Conservation (phyloP, 768 basidiomycete species). For the Collybiopsis confluens region DNA sequence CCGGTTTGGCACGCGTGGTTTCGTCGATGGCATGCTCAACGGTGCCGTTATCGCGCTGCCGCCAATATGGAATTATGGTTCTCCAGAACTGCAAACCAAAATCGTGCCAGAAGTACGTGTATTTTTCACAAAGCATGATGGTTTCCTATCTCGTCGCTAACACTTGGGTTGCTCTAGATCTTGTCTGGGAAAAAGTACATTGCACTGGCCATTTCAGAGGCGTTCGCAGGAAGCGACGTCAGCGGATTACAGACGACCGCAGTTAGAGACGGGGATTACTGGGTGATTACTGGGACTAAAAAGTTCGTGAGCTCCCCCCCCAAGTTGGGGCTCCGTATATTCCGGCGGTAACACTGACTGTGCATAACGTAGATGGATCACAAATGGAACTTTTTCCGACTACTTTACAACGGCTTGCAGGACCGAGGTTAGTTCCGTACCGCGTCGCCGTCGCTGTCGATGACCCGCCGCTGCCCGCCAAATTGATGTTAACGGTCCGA, state of each 20-base stretch:
- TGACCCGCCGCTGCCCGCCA: too few relatives aligned
- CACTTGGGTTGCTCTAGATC: conserved; percentile 20
- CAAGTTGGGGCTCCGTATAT: too few relatives aligned
- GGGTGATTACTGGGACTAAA: conserved; percentile 91
- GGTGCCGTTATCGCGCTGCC: conserved; percentile 86
- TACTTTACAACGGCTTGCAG: conserved; percentile 79
- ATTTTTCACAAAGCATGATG: neutral
- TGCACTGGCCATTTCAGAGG: conserved; percentile 88
- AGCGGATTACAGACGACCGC: conserved; percentile 83
- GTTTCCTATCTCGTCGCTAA: neutral
- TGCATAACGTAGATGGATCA: conserved; percentile 64
- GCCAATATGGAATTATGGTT: conserved; percentile 84
- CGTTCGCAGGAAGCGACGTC: conserved; percentile 89
- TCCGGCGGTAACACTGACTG: neutral
- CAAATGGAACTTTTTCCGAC: conserved; percentile 82
- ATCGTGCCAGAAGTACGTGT: conserved; percentile 63
- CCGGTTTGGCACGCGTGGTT: conserved; percentile 80
- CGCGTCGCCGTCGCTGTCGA: neutral
- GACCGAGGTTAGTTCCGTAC: conserved; percentile 58
- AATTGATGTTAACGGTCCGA: neutral
- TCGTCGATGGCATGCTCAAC: conserved; percentile 81
- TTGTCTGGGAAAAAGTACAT: conserved; percentile 80
- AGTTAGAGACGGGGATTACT: conserved; percentile 77
- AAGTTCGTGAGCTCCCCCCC: conserved; percentile 46
- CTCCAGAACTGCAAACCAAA: conserved; percentile 62